Evolutionary conservation across 2,329 filamentous ascomycete genomes (phyloP), one percentile per base, ranked within the genome.

Genomic region (Mariannaea elegans): DNA sequence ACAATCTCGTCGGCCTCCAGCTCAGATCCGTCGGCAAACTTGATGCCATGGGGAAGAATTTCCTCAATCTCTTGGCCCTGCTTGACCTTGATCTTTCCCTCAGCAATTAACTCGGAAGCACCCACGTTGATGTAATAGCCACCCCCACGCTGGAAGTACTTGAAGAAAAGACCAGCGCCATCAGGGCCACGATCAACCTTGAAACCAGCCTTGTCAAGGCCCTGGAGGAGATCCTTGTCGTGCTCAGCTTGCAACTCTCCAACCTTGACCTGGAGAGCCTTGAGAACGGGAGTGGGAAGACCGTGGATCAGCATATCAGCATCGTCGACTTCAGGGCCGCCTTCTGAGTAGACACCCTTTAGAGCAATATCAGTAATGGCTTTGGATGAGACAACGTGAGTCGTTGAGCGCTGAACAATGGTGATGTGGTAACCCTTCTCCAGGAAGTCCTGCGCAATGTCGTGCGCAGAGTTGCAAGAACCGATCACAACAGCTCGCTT

Each of bases 91-190:
- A 91, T 86, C 69, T 85, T 86, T 1, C 88, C 87, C 12, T 89
- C 84, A 2, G 79, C 78, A 58, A 91, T 89, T 21, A 90, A 79
- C 67, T 84, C 75, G 0, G 84, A 85, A 0, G 83, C 85, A 0
- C 89, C 89, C 1, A 90, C 87, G 61, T 91, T 87, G 62, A 91
- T 88, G 73, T 91, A 91, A 70, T 90, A 91, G 0, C 89, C 88
- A 0, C 89, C 89, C 2, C 87, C 87, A 2, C 85, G 82, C 65
- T 88, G 85, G 62, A 88, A 80, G 68, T 90, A 90, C 72, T 90
- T 89, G 51, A 84, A 73, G 56, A 86, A 80, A 3, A 90, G 77
- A 0, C 88, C 88, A 0, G 81, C 77, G 1, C 78, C 82, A 52
- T 87, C 81, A 0, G 85, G 82, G 0, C 88, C 88, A 1, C 71